phyloP scores from a whole-genome alignment of 164 flowering plant genomes.

The Stephania cephalantha region DNA sequence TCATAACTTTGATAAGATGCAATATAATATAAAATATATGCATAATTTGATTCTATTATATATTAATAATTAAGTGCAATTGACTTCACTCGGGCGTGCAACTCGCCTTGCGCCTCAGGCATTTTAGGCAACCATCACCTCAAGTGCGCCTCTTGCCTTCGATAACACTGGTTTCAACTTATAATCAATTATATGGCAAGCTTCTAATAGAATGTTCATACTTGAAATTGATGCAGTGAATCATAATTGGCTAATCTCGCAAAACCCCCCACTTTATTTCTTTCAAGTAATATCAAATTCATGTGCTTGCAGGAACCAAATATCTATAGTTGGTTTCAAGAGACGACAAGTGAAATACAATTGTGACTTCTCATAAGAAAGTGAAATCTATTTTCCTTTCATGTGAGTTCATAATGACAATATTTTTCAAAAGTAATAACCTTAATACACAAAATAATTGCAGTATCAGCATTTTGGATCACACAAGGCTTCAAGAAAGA shows the following conservation, averaged over 20 bases:
- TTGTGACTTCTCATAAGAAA: slow-evolving; percentile 9
- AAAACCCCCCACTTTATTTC: slow-evolving; percentile 40
- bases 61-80: too few relatives aligned
- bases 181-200: slow-evolving; percentile 13
- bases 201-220: slow-evolving; percentile 24
- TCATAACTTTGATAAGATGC: too few relatives aligned
- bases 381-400: slow-evolving; percentile 1
- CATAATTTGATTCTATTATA: too few relatives aligned
- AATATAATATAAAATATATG: too few relatives aligned
- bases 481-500: not conserved
- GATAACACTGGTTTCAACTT: not conserved
- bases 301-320: slow-evolving; percentile 98
- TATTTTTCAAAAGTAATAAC: not conserved
- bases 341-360: slow-evolving; percentile 5
- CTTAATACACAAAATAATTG: not conserved
- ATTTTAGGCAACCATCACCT: too few relatives aligned
- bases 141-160: too few relatives aligned
- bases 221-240: slow-evolving; percentile 41
- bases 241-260: slow-evolving; percentile 30
- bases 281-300: slow-evolving; percentile 44
- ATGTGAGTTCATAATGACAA: not conserved
- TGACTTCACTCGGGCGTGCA: too few relatives aligned
- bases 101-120: too few relatives aligned
- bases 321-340: slow-evolving; percentile 36
- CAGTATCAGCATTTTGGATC: not conserved